Evolutionary conservation across 129 eudicot species (phyloP), one percentile per base, ranked within the genome.

Genomic region (Saposhnikovia divaricata): DNA sequence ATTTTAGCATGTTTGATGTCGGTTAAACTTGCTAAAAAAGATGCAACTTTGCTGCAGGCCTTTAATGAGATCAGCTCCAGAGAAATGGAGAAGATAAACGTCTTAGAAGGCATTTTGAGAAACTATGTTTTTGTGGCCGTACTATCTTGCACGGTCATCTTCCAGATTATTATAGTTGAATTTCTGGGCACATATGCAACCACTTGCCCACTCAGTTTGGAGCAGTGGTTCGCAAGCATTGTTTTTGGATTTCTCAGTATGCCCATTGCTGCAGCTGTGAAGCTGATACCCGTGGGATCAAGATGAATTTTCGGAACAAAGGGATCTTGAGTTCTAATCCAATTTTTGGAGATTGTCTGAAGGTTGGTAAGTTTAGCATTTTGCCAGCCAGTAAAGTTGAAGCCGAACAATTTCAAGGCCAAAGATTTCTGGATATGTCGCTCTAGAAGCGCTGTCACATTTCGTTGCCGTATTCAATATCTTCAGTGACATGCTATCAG

Each of bases 21-120:
- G 34, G 34, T 31, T 31, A 31, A 31, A 31, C 34, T 31, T 31
- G 34, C 34, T 31, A 31, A 31, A 31, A 31, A 31, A 76, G 13
- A 23, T 55, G 50, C 53, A 19, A 28, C 47, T 74, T 6, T 65
- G 7, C 48, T 84, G 86, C 90, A 93, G 98, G 89, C 85, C 79
- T 93, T 93, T 84, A 93, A 93, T 76, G 97, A 91, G 86, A 84
- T 93, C 42, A 93, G 93, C 86, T 93, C 98, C 16, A 84, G 97
- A 77, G 97, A 93, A 72, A 93, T 93, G 97, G 98, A 91, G 85
- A 88, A 93, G 87, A 91, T 93, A 73, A 87, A 93, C 72, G 97
- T 93, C 79, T 89, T 93, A 73, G 88, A 86, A 80, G 98, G 98
- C 76, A 91, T 93, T 9, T 80, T 93, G 71, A 80, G 87, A 40